Percentiles rank a stretch among this genome's conserved stretches.
These are phyloP conservation scores for Waltergamsia citrina DNA, from an alignment of 2,329 filamentous ascomycete genomes.

Conservation along the genomic window DNA sequence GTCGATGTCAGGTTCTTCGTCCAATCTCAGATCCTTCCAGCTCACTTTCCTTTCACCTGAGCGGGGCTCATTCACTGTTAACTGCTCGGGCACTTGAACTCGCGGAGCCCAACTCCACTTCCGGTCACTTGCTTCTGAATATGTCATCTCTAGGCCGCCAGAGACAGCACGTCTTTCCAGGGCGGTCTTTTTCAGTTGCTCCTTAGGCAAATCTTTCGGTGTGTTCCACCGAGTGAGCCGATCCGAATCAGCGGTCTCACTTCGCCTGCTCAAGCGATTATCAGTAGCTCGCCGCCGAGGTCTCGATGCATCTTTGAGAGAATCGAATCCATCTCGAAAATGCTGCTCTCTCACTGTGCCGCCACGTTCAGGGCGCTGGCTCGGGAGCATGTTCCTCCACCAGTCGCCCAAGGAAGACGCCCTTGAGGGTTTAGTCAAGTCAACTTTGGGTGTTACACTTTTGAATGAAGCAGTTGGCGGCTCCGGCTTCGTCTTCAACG, in stretches of 20 bases:
- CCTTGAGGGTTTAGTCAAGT: neutral
- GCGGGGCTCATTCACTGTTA: neutral
- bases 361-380: conserved; percentile 38
- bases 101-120: conserved; percentile 1
- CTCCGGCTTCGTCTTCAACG: neutral
- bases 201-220: conserved; percentile 8
- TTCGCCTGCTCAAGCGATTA: conserved; percentile 9
- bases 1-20: neutral
- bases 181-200: too few species aligned
- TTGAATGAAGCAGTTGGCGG: neutral
- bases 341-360: conserved; percentile 30
- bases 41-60: conserved; percentile 1
- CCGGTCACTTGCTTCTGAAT: too few species aligned
- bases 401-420: conserved; percentile 22
- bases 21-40: neutral
- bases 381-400: conserved; percentile 36
- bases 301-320: neutral
- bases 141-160: too few species aligned
- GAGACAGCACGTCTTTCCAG: too few species aligned
- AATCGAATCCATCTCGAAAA: conserved; percentile 13
- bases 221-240: conserved; percentile 24
- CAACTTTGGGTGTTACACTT: neutral
- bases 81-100: neutral
- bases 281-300: conserved; percentile 6
- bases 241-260: conserved; percentile 16